Percentiles rank a stretch among this genome's conserved stretches.
Evolutionary conservation across 2,329 filamentous ascomycete species (phyloP).

Genomic region (Cladosporium sp.): DNA sequence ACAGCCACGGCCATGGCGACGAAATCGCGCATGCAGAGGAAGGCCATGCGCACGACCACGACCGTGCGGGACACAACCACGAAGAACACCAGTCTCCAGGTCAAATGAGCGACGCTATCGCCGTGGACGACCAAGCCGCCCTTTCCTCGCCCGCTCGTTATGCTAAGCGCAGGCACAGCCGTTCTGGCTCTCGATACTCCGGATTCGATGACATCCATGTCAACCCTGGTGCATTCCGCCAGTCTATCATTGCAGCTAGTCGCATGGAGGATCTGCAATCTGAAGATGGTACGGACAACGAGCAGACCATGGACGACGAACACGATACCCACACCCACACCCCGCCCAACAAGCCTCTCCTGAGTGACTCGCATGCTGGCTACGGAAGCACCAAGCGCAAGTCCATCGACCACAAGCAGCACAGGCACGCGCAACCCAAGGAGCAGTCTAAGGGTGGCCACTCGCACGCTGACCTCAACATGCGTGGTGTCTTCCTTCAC

Average conservation of each 20-base stretch:
- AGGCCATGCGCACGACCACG: constrained; percentile 51
- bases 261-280: constrained; percentile 54
- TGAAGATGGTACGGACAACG: constrained; percentile 54
- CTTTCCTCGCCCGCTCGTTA: constrained; percentile 34
- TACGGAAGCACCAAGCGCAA: constrained; percentile 27
- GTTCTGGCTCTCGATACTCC: constrained; percentile 55
- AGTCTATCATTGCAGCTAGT: constrained; percentile 86
- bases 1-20: constrained; percentile 38
- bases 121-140: constrained; percentile 20
- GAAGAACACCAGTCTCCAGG: constrained; percentile 27
- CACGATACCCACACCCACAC: constrained; percentile 30
- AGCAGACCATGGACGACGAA: constrained; percentile 33
- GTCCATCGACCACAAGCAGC: constrained; percentile 44
- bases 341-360: constrained; percentile 26
- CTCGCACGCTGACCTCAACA: constrained; percentile 85
- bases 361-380: constrained; percentile 29
- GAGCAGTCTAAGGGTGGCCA: constrained; percentile 58
- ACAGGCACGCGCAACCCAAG: constrained; percentile 77
- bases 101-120: constrained; percentile 28
- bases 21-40: constrained; percentile 45
- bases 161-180: constrained; percentile 57
- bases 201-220: constrained; percentile 70
- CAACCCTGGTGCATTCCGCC: constrained; percentile 83
- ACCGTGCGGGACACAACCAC: constrained; percentile 53
- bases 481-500: constrained; percentile 70